Evolutionary conservation across 2,329 filamentous ascomycete genomes (phyloP).

Genomic region (Chrysoporthe cubensis): DNA sequence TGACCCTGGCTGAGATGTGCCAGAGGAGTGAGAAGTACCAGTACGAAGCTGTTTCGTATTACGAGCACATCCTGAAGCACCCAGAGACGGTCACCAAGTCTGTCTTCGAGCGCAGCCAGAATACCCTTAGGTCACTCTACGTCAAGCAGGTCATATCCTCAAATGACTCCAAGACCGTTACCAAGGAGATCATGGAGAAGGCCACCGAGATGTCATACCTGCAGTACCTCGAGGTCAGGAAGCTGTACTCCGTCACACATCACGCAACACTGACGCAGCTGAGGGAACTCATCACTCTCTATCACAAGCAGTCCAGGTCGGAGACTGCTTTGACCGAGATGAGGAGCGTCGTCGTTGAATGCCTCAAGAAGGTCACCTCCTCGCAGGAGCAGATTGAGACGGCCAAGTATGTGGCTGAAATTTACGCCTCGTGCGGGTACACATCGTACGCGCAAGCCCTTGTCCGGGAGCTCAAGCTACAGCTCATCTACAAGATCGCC

Average conservation of each 20-base stretch:
- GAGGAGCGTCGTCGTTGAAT: conserved; percentile 5
- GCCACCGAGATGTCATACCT: conserved; percentile 7
- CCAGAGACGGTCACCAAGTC: conserved; percentile 8
- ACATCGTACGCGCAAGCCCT: neutral
- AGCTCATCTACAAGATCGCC: conserved; percentile 11
- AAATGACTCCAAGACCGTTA: conserved; percentile 2
- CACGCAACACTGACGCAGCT: conserved; percentile 9
- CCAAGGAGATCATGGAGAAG: conserved; percentile 3
- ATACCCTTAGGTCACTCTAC: conserved; percentile 10
- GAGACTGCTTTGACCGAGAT: conserved; percentile 1
- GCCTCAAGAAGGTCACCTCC: conserved; percentile 4
- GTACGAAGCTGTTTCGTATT: conserved; percentile 7
- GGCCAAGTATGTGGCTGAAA: conserved; percentile 6
- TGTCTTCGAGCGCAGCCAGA: conserved; percentile 3
- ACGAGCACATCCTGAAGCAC: conserved; percentile 11
- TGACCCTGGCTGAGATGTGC: conserved; percentile 8
- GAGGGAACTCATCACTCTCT: conserved; percentile 7
- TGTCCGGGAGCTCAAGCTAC: conserved; percentile 6
- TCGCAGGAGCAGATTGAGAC: conserved; percentile 10
- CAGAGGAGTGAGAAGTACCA: conserved; percentile 11
- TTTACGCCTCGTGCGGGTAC: conserved; percentile 5
- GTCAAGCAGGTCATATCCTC: conserved; percentile 4
- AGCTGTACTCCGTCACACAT: conserved; percentile 3
- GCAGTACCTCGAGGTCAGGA: conserved; percentile 3
- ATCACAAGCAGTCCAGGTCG: conserved; percentile 2